These are phyloP conservation scores for Phanerodontia chrysosporium DNA, from an alignment of 768 basidiomycete species.

Conservation along the genomic window DNA sequence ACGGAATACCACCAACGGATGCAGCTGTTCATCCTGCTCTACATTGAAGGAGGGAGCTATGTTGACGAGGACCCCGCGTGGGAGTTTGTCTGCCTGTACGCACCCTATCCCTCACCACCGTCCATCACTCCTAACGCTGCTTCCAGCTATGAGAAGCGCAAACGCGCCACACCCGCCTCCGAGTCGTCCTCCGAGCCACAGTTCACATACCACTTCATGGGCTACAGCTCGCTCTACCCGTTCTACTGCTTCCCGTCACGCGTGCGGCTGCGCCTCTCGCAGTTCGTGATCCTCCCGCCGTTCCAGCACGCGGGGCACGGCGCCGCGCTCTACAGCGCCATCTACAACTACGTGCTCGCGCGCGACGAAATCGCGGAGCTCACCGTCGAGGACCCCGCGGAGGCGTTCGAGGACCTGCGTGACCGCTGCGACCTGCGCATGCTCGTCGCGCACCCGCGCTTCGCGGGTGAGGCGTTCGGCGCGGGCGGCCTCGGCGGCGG, in stretches of 20 bases:
- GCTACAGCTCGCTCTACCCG: slow-evolving; percentile 91
- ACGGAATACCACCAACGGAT: slow-evolving; percentile 86
- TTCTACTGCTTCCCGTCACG: slow-evolving; percentile 96
- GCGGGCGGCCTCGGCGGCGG: slow-evolving; percentile 19
- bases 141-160: slow-evolving; percentile 79
- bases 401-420: slow-evolving; percentile 94
- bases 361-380: slow-evolving; percentile 78
- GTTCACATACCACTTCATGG: slow-evolving; percentile 82
- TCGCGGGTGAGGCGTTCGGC: slow-evolving; percentile 72
- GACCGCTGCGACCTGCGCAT: slow-evolving; percentile 88
- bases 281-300: slow-evolving; percentile 90
- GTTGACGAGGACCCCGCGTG: slow-evolving; percentile 93
- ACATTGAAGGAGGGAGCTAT: slow-evolving; percentile 94
- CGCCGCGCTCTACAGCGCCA: slow-evolving; percentile 82
- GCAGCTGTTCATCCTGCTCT: slow-evolving; percentile 92
- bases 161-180: slow-evolving; percentile 53
- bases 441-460: slow-evolving; percentile 58
- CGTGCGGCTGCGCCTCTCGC: slow-evolving; percentile 83
- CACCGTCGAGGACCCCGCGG: slow-evolving; percentile 96
- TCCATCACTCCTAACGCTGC: not conserved
- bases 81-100: slow-evolving; percentile 89
- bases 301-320: slow-evolving; percentile 90
- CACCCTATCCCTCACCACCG: slow-evolving; percentile 11
- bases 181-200: slow-evolving; percentile 29
- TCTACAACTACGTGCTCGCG: slow-evolving; percentile 71